Evolutionary conservation across 768 basidiomycete genomes (phyloP), one percentile per base, ranked within the genome.

Genomic region (Lentinula aciculospora): DNA sequence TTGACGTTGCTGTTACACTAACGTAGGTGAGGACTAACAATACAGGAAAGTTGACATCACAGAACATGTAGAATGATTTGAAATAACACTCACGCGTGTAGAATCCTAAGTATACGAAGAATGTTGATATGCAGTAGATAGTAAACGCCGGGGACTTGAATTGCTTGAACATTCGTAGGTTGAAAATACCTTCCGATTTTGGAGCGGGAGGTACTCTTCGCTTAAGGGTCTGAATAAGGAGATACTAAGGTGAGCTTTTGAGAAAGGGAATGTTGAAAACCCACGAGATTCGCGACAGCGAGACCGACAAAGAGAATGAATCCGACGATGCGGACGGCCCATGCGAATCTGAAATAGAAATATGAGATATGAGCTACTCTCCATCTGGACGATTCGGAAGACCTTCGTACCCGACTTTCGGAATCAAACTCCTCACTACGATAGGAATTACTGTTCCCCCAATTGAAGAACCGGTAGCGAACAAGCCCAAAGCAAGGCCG

Each of bases 391-490:
- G 13, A 47, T 56, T 23, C n/a, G n/a, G n/a, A n/a, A n/a, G n/a
- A n/a, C n/a, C 6, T 2, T 50, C 67, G 27, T 63, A 80, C 78
- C 73, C 80, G 51, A 76, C 76, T 21, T 29, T 62, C 6, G 74
- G 78, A 44, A 89, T 74, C 21, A 89, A 71, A 37, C 77, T 80
- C 44, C 78, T 81, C 2, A 81, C 77, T 8, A 76, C 68, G 40
- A 89, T 84, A 0, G 90, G 89, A 40, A 89, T 77, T 0, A 88
- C 53, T 0, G 83, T 83, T 7, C 90, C 88, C 3, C 90, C 89
- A 0, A 88, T 49, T 0, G 85, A 86, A 0, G 84, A 81, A 0
- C 89, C 88, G 10, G 83, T 72, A 0, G 89, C 85, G 9, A 79
- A 72, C 17, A 87, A 58, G 2, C 88, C 88, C 68, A 89, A 76